phyloP scores from a whole-genome alignment of 2,329 filamentous ascomycete genomes.

The Golovinomyces cichoracearum region DNA sequence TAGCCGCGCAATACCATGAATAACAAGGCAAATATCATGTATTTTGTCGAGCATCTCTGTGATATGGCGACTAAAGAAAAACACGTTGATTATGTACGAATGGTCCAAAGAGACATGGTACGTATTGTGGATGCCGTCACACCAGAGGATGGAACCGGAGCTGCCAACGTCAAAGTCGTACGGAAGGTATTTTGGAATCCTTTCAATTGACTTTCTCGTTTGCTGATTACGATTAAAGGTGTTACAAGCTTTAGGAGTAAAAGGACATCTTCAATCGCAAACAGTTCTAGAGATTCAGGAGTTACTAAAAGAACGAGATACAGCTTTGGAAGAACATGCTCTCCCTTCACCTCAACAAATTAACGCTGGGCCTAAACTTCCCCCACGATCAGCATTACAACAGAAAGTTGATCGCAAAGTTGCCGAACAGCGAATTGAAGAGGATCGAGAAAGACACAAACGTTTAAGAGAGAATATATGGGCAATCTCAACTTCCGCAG shows the following conservation, averaged over 20 bases:
- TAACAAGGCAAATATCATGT: slow-evolving; percentile 94
- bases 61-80: slow-evolving; percentile 33
- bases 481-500: slow-evolving; percentile 40
- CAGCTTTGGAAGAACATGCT: slow-evolving; percentile 7
- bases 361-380: slow-evolving; percentile 5
- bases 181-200: slow-evolving; percentile 25
- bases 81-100: slow-evolving; percentile 65
- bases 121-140: slow-evolving; percentile 79
- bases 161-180: slow-evolving; percentile 82
- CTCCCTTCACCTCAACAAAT: slow-evolving; percentile 4
- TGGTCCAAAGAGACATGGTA: slow-evolving; percentile 86
- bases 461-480: slow-evolving; percentile 74
- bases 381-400: slow-evolving; percentile 8
- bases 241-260: slow-evolving; percentile 40
- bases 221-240: slow-evolving; percentile 17
- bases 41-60: slow-evolving; percentile 87
- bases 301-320: slow-evolving; percentile 44
- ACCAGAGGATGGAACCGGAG: slow-evolving; percentile 61
- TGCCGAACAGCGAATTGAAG: slow-evolving; percentile 87
- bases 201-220: neutral
- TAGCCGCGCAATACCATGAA: slow-evolving; percentile 63
- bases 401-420: slow-evolving; percentile 50
- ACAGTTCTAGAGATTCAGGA: slow-evolving; percentile 59
- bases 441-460: slow-evolving; percentile 89
- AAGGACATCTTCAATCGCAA: slow-evolving; percentile 46